phyloP scores from a whole-genome alignment of 768 basidiomycete species.

The Lactarius tabidus region DNA sequence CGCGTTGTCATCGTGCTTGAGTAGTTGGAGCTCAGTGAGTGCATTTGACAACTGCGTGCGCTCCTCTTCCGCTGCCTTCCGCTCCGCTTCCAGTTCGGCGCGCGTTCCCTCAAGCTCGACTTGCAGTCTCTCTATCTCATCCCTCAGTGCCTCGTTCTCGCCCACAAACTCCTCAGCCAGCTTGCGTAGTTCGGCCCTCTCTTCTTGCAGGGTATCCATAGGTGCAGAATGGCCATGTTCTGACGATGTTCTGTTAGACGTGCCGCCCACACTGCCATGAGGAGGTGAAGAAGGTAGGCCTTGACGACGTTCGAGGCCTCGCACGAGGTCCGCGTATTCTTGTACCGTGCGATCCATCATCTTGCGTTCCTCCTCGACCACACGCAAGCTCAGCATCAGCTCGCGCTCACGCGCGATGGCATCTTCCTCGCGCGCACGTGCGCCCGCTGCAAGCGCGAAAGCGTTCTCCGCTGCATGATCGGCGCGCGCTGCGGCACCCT shows the following conservation, averaged over 20 bases:
- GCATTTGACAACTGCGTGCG: slow-evolving; percentile 44
- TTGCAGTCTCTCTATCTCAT: slow-evolving; percentile 45
- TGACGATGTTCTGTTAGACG: slow-evolving; percentile 9
- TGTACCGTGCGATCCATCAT: slow-evolving; percentile 63
- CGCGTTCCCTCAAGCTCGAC: slow-evolving; percentile 41
- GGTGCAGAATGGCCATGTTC: slow-evolving; percentile 21
- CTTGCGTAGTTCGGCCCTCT: slow-evolving; percentile 45
- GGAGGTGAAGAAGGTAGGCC: slow-evolving; percentile 26
- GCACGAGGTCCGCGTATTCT: slow-evolving; percentile 74
- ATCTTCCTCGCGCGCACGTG: slow-evolving; percentile 54
- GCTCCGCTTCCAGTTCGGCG: slow-evolving; percentile 48
- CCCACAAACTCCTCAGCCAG: slow-evolving; percentile 47
- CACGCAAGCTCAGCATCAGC: slow-evolving; percentile 43
- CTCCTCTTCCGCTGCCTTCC: slow-evolving; percentile 39
- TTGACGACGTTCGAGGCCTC: slow-evolving; percentile 51
- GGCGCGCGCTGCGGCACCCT: slow-evolving; percentile 42
- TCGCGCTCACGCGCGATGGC: slow-evolving; percentile 46
- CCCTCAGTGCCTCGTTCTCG: slow-evolving; percentile 43
- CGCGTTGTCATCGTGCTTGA: slow-evolving; percentile 61
- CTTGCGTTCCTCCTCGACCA: slow-evolving; percentile 52
- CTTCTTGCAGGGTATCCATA: slow-evolving; percentile 40
- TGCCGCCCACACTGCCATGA: neutral
- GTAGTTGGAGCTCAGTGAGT: slow-evolving; percentile 50
- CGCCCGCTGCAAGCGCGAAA: slow-evolving; percentile 50
- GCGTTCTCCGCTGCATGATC: slow-evolving; percentile 46